Evolutionary conservation across 2,329 filamentous ascomycete species (phyloP).

Genomic region (Colletotrichum aenigma): DNA sequence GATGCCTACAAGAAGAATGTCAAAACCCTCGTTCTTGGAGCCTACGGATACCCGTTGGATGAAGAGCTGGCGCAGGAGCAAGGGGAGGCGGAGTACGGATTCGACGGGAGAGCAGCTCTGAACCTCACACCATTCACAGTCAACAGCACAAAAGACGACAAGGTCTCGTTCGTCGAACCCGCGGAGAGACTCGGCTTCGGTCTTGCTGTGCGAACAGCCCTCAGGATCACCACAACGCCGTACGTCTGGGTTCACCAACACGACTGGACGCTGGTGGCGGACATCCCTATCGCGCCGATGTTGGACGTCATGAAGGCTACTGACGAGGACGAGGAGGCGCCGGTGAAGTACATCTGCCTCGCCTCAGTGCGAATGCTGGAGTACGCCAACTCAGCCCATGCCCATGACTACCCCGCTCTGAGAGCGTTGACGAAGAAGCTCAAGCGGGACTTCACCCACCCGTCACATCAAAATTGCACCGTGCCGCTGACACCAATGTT

Average conservation of each 20-base stretch:
- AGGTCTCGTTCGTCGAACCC: constrained; percentile 55
- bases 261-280: constrained; percentile 54
- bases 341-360: constrained; percentile 58
- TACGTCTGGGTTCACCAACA: constrained; percentile 65
- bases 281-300: constrained; percentile 48
- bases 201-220: constrained; percentile 55
- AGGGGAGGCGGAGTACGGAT: constrained; percentile 54
- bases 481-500: constrained; percentile 59
- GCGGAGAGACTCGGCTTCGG: constrained; percentile 54
- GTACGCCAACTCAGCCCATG: constrained; percentile 53
- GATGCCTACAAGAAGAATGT: constrained; percentile 52
- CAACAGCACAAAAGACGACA: constrained; percentile 35
- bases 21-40: constrained; percentile 40
- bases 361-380: constrained; percentile 55
- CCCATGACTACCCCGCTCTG: constrained; percentile 44
- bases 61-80: not conserved
- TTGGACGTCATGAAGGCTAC: constrained; percentile 50
- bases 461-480: not conserved
- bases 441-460: constrained; percentile 40
- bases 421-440: constrained; percentile 44
- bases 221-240: constrained; percentile 49
- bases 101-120: constrained; percentile 12
- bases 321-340: constrained; percentile 28
- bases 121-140: constrained; percentile 30
- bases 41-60: constrained; percentile 23